Conservation (phyloP, 495 filamentous ascomycete species). For the Diplogelasinospora grovesii region DNA sequence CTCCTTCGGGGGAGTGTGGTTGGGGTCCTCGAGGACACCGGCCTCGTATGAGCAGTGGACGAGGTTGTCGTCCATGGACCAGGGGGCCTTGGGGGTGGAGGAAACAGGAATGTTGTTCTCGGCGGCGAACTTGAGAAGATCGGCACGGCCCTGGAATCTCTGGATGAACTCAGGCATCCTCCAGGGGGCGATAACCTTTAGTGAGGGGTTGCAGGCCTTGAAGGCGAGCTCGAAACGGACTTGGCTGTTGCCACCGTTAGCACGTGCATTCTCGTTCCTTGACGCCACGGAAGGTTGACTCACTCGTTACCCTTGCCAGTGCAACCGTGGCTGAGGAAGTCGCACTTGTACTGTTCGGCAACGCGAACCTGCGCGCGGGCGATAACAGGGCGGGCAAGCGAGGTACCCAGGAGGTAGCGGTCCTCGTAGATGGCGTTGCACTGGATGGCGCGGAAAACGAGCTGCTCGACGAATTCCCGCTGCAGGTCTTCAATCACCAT, state of each 20-base stretch:
- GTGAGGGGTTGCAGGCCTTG: constrained; percentile 59
- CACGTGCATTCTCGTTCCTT: too few relatives aligned
- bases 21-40: constrained; percentile 66
- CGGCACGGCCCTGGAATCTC: constrained; percentile 74
- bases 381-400: constrained; percentile 82
- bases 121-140: constrained; percentile 81
- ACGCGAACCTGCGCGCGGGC: constrained; percentile 66
- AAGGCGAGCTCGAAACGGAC: constrained; percentile 59
- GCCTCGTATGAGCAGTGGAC: constrained; percentile 90
- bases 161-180: constrained; percentile 76
- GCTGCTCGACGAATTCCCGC: constrained; percentile 73
- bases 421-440: constrained; percentile 88
- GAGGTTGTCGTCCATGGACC: constrained; percentile 83
- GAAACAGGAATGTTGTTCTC: constrained; percentile 76
- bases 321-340: constrained; percentile 69
- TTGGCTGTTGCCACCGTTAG: constrained; percentile 47
- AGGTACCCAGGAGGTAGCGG: constrained; percentile 71
- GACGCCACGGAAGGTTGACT: too few relatives aligned
- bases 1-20: constrained; percentile 60
- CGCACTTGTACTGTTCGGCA: constrained; percentile 61
- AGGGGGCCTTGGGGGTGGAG: constrained; percentile 76
- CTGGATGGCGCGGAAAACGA: constrained; percentile 81
- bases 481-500: constrained; percentile 62
- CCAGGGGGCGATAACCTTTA: constrained; percentile 90
- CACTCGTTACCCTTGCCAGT: constrained; percentile 40